phyloP scores from a whole-genome alignment of 441 rosid species.

The Aquilaria agallochum region DNA sequence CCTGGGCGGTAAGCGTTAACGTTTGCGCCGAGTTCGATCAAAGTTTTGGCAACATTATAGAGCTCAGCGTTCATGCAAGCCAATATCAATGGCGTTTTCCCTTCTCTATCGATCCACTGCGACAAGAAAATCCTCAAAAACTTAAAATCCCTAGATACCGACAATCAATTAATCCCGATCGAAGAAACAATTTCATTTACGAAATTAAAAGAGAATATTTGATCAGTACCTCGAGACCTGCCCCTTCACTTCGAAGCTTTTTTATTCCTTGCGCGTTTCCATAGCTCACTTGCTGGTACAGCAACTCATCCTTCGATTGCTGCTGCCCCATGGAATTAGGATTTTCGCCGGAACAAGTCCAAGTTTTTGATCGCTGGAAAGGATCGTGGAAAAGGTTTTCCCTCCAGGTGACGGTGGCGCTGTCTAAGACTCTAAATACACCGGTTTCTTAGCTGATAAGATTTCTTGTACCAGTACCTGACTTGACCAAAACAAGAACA shows the following conservation, averaged over 20 bases:
- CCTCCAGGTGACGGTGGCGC: no score
- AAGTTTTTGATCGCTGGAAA: no score
- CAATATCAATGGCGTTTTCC: conserved; percentile 79
- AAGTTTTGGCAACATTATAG: conserved; percentile 58
- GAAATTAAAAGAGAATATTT: not conserved
- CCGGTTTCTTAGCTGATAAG: no score
- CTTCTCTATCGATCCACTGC: conserved; percentile 86
- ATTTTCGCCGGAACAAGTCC: no score
- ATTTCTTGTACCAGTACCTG: no score
- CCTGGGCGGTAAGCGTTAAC: conserved; percentile 86
- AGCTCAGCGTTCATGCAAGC: conserved; percentile 70
- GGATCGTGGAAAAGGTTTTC: no score
- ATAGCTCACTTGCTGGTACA: conserved; percentile 68
- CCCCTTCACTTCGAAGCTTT: conserved; percentile 69
- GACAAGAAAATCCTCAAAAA: not conserved
- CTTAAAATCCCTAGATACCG: not conserved
- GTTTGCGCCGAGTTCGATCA: conserved; percentile 83
- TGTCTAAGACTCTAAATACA: no score
- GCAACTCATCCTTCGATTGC: conserved; percentile 85
- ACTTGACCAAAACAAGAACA: no score
- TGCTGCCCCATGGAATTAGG: conserved; percentile 66
- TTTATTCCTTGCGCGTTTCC: conserved; percentile 79
- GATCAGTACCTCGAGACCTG: conserved; percentile 68
- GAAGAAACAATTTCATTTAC: conserved; percentile 1
- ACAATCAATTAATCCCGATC: conserved; percentile 2